phyloP scores from a whole-genome alignment of 352 stramenopile species.

The Phytophthora vignae region DNA sequence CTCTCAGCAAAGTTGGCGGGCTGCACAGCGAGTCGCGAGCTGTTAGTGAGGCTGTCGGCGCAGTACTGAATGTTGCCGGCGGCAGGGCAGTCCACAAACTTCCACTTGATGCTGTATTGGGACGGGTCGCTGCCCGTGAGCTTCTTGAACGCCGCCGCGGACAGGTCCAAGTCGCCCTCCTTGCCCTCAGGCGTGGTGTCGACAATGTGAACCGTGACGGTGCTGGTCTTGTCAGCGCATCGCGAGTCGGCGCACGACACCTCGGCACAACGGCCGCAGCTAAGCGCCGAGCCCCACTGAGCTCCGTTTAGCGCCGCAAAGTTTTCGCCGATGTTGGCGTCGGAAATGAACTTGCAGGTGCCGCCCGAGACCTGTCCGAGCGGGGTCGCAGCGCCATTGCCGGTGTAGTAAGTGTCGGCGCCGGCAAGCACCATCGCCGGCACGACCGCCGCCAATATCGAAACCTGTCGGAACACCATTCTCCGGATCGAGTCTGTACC shows the following conservation, averaged over 20 bases:
- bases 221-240: slow-evolving; percentile 46
- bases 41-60: slow-evolving; percentile 46
- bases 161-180: slow-evolving; percentile 58
- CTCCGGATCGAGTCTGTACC: not conserved
- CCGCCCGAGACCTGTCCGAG: slow-evolving; percentile 45
- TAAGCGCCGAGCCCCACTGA: slow-evolving; percentile 60
- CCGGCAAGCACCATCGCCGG: slow-evolving; percentile 22
- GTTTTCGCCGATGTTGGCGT: slow-evolving; percentile 45
- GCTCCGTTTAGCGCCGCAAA: slow-evolving; percentile 68
- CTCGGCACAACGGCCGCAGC: slow-evolving; percentile 72
- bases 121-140: slow-evolving; percentile 47
- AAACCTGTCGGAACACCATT: slow-evolving; percentile 31
- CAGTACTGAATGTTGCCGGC: slow-evolving; percentile 54
- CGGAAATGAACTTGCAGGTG: slow-evolving; percentile 75
- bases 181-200: slow-evolving; percentile 72
- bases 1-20: slow-evolving; percentile 43
- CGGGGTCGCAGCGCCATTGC: slow-evolving; percentile 57
- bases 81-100: slow-evolving; percentile 55
- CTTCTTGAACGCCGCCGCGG: slow-evolving; percentile 45
- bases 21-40: slow-evolving; percentile 53
- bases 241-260: slow-evolving; percentile 59
- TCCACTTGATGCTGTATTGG: slow-evolving; percentile 53
- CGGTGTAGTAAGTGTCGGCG: slow-evolving; percentile 43
- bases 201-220: slow-evolving; percentile 60
- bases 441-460: slow-evolving; percentile 15